Evolutionary conservation across 352 stramenopile species (phyloP), one percentile per base, ranked within the genome.

Genomic region (Pythium monospermum): DNA sequence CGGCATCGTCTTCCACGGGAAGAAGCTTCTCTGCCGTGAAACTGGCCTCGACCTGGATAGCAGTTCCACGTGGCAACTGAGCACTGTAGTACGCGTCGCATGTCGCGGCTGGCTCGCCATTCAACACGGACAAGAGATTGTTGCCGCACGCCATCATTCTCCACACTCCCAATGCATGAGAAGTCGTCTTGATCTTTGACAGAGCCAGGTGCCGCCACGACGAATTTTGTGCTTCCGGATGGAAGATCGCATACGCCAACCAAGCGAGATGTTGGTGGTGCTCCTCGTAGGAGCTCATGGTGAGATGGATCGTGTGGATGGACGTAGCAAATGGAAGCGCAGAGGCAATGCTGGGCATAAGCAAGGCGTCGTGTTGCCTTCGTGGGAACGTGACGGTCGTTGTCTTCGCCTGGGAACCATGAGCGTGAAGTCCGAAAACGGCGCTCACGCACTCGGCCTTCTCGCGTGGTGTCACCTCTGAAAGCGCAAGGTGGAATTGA

Each of bases 21-120:
- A 19, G 4, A 21, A 45, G n/a, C 6, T 19, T 16, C 4, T 45
- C 38, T 19, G 21, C 31, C 19, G 38, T 23, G 10, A 25, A 45
- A 8, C 2, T n/a, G 2, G 38, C 21, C 21, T 45, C 38, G 21
- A 18, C 8, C 5, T 16, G 19, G 38, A 45, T 30, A 6, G 7
- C 18, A 10, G 38, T 30, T 2, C 38, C 38, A 19, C 8, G n/a
- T 30, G 7, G 5, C 4, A 45, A 25, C 19, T 23, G n/a, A 30
- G n/a, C 38, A 16, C 19, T 45, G 22, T 45, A 45, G 21, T 45
- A 45, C 16, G 38, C 38, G 8, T 45, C 38, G 19, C 38, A n/a
- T n/a, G n/a, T 45, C n/a, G 15, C n/a, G 4, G 21, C 21, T 12
- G 21, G 38, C 38, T 21, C 31, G 8, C 38, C 38, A 25, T 45